Conservation (phyloP, 2,329 filamentous ascomycete genomes). For the Geosmithia morbida region DNA sequence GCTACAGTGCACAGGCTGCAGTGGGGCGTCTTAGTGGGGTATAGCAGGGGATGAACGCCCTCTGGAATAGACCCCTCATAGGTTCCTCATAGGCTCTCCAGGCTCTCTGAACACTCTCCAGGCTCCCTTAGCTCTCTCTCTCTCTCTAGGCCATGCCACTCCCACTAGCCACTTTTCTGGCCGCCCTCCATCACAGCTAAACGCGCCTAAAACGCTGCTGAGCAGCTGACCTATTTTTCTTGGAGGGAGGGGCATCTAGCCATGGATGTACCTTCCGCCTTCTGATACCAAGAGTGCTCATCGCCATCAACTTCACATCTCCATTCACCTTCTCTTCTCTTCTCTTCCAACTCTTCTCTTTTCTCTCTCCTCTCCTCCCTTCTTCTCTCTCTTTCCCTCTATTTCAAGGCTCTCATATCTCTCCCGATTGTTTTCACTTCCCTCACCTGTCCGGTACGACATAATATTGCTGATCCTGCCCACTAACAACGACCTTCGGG, state of each 20-base stretch:
- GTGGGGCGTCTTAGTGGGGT: neutral
- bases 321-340: neutral
- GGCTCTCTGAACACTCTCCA: neutral
- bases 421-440: neutral
- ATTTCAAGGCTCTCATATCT: neutral
- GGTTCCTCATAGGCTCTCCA: neutral
- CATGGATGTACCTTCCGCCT: neutral
- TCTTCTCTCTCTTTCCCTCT: neutral
- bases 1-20: neutral
- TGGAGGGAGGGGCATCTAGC: neutral
- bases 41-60: neutral
- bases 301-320: neutral
- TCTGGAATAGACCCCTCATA: too few relatives aligned
- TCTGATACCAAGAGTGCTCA: neutral
- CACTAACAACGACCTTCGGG: neutral
- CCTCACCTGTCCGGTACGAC: neutral
- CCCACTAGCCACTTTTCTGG: neutral
- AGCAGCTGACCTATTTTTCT: conserved; percentile 3
- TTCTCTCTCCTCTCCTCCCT: neutral
- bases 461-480: neutral
- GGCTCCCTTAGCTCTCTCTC: neutral
- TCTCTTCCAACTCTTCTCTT: neutral
- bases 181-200: neutral
- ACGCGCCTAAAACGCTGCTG: conserved; percentile 3
- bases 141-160: neutral